Evolutionary conservation across 2,329 filamentous ascomycete genomes (phyloP), one percentile per base, ranked within the genome.

Genomic region (Xylaria sp.): DNA sequence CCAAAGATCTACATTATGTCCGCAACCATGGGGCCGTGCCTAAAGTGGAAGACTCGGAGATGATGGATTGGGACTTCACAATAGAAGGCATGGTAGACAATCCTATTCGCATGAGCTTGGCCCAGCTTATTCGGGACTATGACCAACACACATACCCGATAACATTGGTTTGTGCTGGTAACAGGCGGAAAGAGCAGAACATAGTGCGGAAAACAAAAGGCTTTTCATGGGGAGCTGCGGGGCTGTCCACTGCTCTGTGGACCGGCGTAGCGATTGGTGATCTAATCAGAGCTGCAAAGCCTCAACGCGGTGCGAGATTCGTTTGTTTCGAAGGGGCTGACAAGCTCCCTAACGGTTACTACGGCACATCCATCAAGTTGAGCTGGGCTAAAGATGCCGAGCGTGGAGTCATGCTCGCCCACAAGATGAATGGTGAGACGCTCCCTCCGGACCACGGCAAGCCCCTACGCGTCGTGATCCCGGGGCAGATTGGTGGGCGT

Each of bases 311-410:
- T 54, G 93, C 92, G 1, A 87, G 85, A 70, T 97, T 93, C 73
- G 87, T 97, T 23, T 96, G 91, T 75, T 95, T 97, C 82, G 92
- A 96, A 75, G 93, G 93, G 13, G 92, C 92, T 1, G 93, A 97
- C 74, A 90, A 90, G 72, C 77, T 96, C 46, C 93, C 93, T 0
- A 97, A 97, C 71, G 92, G 93, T 1, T 88, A 88, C 73, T 97
- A 97, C 70, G 93, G 91, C 8, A 97, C 93, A 0, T 94, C 90
- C 0, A 83, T 96, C 54, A 96, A 94, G 75, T 80, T 97, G 49
- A 93, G 91, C 70, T 96, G 92, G 91, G 92, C 87, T 10, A 86
- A 93, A 85, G 92, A 97, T 73, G 85, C 86, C 0, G 92, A 94
- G 67, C 84, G 87, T 54, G 92, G 92, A 6, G 90, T 97, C 71